Conservation (phyloP, 306 rosid species). For the Vicia villosa region DNA sequence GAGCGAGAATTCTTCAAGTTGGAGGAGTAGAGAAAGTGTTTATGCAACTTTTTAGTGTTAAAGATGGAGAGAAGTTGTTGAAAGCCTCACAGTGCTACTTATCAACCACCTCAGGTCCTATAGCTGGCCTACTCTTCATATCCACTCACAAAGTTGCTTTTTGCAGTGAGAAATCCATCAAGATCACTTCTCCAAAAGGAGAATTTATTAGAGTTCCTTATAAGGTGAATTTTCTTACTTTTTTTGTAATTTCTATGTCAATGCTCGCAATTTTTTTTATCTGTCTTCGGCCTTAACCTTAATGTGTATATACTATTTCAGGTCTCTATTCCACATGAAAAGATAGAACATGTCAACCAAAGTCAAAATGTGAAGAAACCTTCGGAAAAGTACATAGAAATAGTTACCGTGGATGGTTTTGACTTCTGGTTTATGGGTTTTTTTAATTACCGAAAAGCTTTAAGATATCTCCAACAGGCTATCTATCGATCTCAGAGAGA, state of each 20-base stretch:
- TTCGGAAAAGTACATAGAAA: constrained; percentile 28
- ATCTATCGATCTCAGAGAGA: constrained; percentile 38
- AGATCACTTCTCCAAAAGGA: constrained; percentile 53
- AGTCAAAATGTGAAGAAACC: constrained; percentile 26
- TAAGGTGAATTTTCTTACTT: constrained; percentile 33
- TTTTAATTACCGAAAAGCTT: constrained; percentile 3
- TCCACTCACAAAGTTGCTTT: constrained; percentile 75
- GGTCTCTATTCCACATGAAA: constrained; percentile 25
- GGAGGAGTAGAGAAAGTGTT: constrained; percentile 73
- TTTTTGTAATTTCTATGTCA: too few species aligned
- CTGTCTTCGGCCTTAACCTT: too few species aligned
- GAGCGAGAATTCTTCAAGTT: constrained; percentile 66
- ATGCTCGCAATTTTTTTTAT: too few species aligned
- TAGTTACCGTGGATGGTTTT: constrained; percentile 17
- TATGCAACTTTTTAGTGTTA: constrained; percentile 51
- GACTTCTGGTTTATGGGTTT: constrained; percentile 34
- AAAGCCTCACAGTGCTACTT: constrained; percentile 71
- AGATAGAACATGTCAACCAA: constrained; percentile 28
- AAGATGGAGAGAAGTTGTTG: constrained; percentile 64
- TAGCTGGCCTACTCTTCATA: constrained; percentile 85
- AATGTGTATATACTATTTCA: too few species aligned
- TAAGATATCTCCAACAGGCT: constrained; percentile 28
- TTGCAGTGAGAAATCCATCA: constrained; percentile 76
- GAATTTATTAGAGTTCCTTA: constrained; percentile 54
- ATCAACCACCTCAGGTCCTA: constrained; percentile 83